Evolutionary conservation across 345 rosid species (phyloP), one percentile per base, ranked within the genome.

Genomic region (Pseudoturritis turrita): DNA sequence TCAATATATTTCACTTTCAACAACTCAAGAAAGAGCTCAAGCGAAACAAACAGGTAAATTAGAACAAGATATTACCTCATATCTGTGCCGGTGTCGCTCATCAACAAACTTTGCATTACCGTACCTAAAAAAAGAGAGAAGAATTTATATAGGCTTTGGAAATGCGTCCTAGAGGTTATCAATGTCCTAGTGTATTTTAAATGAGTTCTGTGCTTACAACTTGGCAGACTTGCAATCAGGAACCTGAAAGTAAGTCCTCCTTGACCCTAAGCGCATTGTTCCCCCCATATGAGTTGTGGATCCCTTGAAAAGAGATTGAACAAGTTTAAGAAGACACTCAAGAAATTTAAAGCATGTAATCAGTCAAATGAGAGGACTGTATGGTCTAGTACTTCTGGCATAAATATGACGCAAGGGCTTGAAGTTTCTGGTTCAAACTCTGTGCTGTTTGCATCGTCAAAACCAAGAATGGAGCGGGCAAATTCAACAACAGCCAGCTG

Each of bases 261-360:
- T 86, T 68, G 92, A 89, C 31, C 96, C 96, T 40, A 86, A 74
- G 22, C 96, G 89, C 96, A 89, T 87, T 31, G 96, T 89, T 31
- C 89, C 96, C 43, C 96, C 96, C 96, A 87, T 87, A 60, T 87
- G 92, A 73, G 92, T 89, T 81, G 83, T 89, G 39, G 96, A 89
- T 40, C 75, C 96, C 92, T 89, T 84, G 40, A 33, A 49, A 2
- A 44, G 14, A 68, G 63, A 59, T 59, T 60, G 7, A 62, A 64
- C 17, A 64, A 33, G n/a, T 51, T 47, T 62, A 54, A 8, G 15
- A 10, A 9, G 55, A 33, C 26, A 17, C 12, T 43, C 46, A 29
- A 53, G 23, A 73, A 35, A 8, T 14, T 28, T 25, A 52, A 67
- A 47, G 18, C 31, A 65, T 2, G 58, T 68, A 47, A 43, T 17